Evolutionary conservation across 2,329 filamentous ascomycete species (phyloP).

Genomic region (Fusarium heterosporum): DNA sequence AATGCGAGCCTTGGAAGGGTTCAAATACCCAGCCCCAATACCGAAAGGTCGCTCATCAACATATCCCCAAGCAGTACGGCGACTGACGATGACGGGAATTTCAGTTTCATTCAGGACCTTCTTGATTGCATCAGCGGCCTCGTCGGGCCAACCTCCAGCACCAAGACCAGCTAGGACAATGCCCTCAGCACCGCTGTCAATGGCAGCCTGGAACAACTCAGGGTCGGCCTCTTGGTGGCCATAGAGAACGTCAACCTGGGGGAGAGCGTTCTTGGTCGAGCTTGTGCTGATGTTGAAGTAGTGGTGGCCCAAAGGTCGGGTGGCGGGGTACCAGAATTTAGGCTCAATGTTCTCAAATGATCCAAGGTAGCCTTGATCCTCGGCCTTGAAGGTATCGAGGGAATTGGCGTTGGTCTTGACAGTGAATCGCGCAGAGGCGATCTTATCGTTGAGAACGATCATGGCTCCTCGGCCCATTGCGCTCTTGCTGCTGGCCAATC

Average conservation of each 20-base stretch:
- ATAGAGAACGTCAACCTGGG: slow-evolving; percentile 67
- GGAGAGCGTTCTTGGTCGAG: slow-evolving; percentile 53
- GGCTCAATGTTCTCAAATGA: slow-evolving; percentile 67
- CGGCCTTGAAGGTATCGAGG: slow-evolving; percentile 69
- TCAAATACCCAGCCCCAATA: slow-evolving; percentile 61
- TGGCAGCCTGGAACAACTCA: slow-evolving; percentile 58
- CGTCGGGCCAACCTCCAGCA: slow-evolving; percentile 60
- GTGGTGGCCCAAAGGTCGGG: slow-evolving; percentile 58
- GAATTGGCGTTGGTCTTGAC: slow-evolving; percentile 72
- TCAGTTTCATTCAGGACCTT: slow-evolving; percentile 57
- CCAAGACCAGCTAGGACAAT: slow-evolving; percentile 67
- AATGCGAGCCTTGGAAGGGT: slow-evolving; percentile 66
- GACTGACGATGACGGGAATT: slow-evolving; percentile 61
- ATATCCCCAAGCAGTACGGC: slow-evolving; percentile 62
- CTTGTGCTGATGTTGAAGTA: slow-evolving; percentile 55
- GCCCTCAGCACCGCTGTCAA: slow-evolving; percentile 62
- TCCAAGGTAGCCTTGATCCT: slow-evolving; percentile 68
- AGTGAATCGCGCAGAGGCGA: slow-evolving; percentile 65
- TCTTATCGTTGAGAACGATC: slow-evolving; percentile 71
- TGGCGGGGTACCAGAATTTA: slow-evolving; percentile 68
- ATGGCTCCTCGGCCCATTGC: slow-evolving; percentile 65
- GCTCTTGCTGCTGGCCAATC: slow-evolving; percentile 60
- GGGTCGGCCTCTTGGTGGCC: slow-evolving; percentile 63
- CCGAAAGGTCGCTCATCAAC: slow-evolving; percentile 54
- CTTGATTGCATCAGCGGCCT: slow-evolving; percentile 54